A percentile compares a stretch with the other conserved stretches of the same genome.
These are phyloP conservation scores for Mycoemilia scoparia DNA, from an alignment of 192 early-diverging fungal genomes.

Conservation along the genomic window DNA sequence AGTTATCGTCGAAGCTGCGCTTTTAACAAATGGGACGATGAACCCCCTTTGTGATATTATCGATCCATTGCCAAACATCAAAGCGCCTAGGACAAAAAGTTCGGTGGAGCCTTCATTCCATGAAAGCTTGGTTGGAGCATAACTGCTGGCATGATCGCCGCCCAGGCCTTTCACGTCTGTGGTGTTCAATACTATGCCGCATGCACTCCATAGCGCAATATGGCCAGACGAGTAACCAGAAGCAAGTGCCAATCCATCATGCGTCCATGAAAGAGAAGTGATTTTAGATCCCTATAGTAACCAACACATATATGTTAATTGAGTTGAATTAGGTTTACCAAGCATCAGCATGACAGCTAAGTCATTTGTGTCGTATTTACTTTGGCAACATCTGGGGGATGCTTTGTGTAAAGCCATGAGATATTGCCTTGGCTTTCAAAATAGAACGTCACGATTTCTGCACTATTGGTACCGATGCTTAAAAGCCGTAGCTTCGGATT, in stretches of 20 bases:
- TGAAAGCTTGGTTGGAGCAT: constrained; percentile 2
- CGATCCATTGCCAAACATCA: background rate
- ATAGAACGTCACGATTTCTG: too few relatives aligned
- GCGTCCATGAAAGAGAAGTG: constrained; percentile 11
- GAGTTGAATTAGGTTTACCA: too few relatives aligned
- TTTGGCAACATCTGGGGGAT: too few relatives aligned
- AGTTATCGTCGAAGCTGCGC: constrained; percentile 5
- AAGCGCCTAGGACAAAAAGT: constrained; percentile 5
- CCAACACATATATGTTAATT: too few relatives aligned
- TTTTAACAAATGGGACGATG: constrained; percentile 16
- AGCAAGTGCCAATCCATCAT: constrained; percentile 14
- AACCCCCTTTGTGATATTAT: constrained; percentile 5
- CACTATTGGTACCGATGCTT: too few relatives aligned
- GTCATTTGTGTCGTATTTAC: too few relatives aligned
- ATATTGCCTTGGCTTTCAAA: too few relatives aligned
- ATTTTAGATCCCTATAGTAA: constrained; percentile 4
- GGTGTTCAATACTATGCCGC: constrained; percentile 18
- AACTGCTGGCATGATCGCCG: background rate
- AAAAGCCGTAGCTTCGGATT: too few relatives aligned
- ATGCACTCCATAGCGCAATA: constrained; percentile 10
- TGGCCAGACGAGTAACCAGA: constrained; percentile 21
- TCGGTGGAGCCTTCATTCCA: constrained; percentile 9
- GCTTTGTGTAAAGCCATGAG: too few relatives aligned
- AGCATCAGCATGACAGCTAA: too few relatives aligned
- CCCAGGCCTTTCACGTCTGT: constrained; percentile 11